Conservation (phyloP, 1,284 basidiomycete species). For the Marasmius tenuissimus region DNA sequence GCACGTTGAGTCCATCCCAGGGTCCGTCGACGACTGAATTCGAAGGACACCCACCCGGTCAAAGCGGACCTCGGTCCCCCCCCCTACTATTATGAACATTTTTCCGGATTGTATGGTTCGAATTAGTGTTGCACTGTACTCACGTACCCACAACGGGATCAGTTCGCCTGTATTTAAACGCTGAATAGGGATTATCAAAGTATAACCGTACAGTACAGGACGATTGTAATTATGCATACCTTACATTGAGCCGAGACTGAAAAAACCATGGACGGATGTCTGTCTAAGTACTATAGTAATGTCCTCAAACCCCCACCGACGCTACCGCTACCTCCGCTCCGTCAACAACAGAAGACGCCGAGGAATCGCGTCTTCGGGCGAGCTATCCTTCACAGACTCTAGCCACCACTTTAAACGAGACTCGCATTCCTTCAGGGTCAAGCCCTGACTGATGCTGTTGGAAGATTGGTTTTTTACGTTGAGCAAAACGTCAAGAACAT, state of each 20-base stretch:
- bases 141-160: too few species aligned
- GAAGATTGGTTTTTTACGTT: conserved; percentile 3
- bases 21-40: too few species aligned
- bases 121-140: too few species aligned
- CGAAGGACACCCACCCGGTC: too few species aligned
- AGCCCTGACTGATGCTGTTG: conserved; percentile 35
- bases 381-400: conserved; percentile 32
- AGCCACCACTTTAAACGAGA: conserved; percentile 65
- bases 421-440: conserved; percentile 42
- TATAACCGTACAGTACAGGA: conserved; percentile 3
- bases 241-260: conserved; percentile 16
- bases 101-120: too few species aligned
- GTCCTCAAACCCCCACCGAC: neutral
- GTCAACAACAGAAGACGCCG: conserved; percentile 43
- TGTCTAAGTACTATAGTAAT: conserved; percentile 10
- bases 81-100: too few species aligned
- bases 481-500: neutral
- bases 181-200: conserved; percentile 7
- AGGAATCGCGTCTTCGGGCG: conserved; percentile 34
- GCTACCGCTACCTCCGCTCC: conserved; percentile 7
- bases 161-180: neutral
- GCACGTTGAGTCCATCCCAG: neutral
- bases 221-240: neutral
- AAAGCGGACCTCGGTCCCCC: too few species aligned
- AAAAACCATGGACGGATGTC: conserved; percentile 12